Evolutionary conservation across 768 basidiomycete species (phyloP), one percentile per base, ranked within the genome.

Genomic region (Lentinula detonsa): DNA sequence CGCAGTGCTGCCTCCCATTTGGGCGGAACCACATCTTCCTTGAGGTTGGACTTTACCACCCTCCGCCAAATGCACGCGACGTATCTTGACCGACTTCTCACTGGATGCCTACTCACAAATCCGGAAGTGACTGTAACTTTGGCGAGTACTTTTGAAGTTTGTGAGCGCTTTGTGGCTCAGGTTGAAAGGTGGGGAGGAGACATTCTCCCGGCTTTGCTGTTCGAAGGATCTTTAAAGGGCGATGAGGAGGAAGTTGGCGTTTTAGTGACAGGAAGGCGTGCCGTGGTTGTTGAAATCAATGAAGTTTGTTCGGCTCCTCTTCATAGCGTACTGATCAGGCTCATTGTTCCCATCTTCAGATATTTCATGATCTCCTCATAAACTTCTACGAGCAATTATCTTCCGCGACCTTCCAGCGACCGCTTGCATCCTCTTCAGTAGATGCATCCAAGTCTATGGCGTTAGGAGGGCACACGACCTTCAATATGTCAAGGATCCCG

Each of bases 111-210:
- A 39, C 74, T 97, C 56, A 81, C 87, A 5, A 90, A 93, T 65
- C 69, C 82, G 0, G 72, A 78, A 4, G 73, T 92, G 18, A 83
- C 87, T 5, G 71, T 80, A 1, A 82, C 85, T 45, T 75, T 95
- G 42, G 84, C 86, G 16, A 80, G 85, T 35, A 86, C 95, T 60
- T 76, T 96, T 54, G 91, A 93, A 65, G 78, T 89, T 8, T 95
- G 93, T 70, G 93, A 92, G 68, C 81, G 86, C 8, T 92, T 96
- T 68, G 88, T 88, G n/a, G 92, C 85, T 6, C 86, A 93, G 64
- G 84, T 95, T 0, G 94, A 95, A 72, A 76, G 93, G 57, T 97
- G 94, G 94, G 93, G 92, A 11, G 93, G 93, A 0, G 92, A 95
- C 68, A 85, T 95, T 8, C 75, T 95, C 2, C 94, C 94, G 11